Conservation (phyloP, 1,284 basidiomycete genomes). For the Boletus hoseneyae region DNA sequence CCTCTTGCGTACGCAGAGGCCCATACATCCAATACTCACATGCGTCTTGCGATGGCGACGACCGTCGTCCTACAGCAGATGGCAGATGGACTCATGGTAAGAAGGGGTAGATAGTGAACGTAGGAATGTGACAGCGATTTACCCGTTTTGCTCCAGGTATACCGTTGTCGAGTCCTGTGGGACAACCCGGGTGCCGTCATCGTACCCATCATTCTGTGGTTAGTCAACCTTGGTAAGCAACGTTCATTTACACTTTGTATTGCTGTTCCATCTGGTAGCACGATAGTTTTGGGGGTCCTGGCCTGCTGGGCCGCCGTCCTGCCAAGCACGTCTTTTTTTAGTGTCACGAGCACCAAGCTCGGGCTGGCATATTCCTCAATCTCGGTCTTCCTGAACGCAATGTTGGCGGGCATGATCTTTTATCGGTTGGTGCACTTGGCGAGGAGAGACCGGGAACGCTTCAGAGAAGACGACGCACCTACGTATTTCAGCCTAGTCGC, state of each 20-base stretch:
- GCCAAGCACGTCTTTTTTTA: background rate
- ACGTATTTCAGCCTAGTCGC: background rate
- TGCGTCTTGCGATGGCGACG: background rate
- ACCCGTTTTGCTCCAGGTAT: background rate
- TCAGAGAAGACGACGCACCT: background rate
- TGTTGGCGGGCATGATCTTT: conserved; percentile 8
- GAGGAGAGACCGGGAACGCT: background rate
- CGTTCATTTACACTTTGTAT: background rate
- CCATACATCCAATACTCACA: background rate
- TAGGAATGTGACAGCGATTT: background rate
- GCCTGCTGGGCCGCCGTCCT: background rate
- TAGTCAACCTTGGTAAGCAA: conserved; percentile 5
- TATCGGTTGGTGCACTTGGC: conserved; percentile 2
- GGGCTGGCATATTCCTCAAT: conserved; percentile 6
- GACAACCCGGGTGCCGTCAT: background rate
- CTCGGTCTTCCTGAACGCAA: conserved; percentile 4
- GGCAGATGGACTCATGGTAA: conserved; percentile 11
- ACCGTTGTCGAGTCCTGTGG: conserved; percentile 6
- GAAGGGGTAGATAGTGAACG: background rate
- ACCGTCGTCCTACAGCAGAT: conserved; percentile 1
- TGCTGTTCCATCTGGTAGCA: background rate
- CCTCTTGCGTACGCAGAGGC: background rate
- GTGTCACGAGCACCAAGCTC: background rate
- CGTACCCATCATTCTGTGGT: conserved; percentile 12
- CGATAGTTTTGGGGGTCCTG: conserved; percentile 5